These are phyloP conservation scores for Carex cristatella DNA, from an alignment of 176 grass and related monocot species.

Conservation along the genomic window DNA sequence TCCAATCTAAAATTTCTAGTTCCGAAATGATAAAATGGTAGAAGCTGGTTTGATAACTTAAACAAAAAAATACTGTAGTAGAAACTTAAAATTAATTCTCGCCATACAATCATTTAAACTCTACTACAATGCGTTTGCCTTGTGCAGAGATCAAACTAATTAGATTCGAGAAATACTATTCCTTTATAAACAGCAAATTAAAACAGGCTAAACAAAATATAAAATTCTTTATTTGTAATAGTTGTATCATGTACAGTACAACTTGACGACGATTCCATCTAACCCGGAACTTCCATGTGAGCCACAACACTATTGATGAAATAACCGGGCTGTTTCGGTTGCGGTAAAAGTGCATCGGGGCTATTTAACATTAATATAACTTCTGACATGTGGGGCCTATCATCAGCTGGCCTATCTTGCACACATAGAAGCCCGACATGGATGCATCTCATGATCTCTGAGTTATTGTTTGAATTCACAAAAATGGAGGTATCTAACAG, in stretches of 20 bases:
- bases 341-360: constrained; percentile 28
- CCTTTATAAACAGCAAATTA: neutral
- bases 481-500: constrained; percentile 36
- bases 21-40: neutral
- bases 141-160: neutral
- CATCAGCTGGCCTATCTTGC: constrained; percentile 56
- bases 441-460: constrained; percentile 53
- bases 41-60: neutral
- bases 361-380: constrained; percentile 60
- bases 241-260: constrained; percentile 46
- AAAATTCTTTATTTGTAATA: constrained; percentile 28
- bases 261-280: constrained; percentile 36
- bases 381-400: constrained; percentile 57
- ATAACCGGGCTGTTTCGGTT: constrained; percentile 55
- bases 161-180: neutral
- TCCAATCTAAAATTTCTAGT: no score
- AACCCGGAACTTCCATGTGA: constrained; percentile 18
- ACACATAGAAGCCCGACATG: constrained; percentile 72
- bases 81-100: neutral
- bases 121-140: neutral
- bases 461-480: constrained; percentile 15
- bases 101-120: neutral
- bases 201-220: neutral
- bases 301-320: constrained; percentile 24
- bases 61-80: neutral